Evolutionary conservation across 2,329 filamentous ascomycete genomes (phyloP).

Genomic region (Colletotrichum australisinense): DNA sequence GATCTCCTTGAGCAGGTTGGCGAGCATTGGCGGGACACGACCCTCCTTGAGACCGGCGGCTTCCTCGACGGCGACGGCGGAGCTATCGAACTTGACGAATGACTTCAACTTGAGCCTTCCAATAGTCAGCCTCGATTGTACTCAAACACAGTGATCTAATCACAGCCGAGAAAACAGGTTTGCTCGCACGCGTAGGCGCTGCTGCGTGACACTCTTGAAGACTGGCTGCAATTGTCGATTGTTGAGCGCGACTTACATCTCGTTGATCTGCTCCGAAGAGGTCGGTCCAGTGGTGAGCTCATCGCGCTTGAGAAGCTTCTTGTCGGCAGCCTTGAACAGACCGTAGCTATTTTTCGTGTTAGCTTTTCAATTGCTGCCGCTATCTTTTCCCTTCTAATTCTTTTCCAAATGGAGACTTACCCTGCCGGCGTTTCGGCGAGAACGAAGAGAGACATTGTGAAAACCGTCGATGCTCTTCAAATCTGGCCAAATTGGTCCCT

Average conservation of each 20-base stretch:
- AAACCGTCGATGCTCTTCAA: conserved; percentile 38
- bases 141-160: not conserved
- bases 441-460: conserved; percentile 88
- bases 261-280: conserved; percentile 85
- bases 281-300: conserved; percentile 80
- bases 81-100: conserved; percentile 97
- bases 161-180: not conserved
- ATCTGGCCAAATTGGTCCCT: conserved; percentile 33
- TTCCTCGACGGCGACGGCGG: conserved; percentile 89
- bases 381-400: not conserved
- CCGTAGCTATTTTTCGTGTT: conserved; percentile 77
- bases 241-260: conserved; percentile 72
- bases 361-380: not conserved
- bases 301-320: conserved; percentile 94
- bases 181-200: conserved; percentile 1
- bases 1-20: conserved; percentile 84
- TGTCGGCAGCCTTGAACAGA: conserved; percentile 98
- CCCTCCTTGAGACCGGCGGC: conserved; percentile 85
- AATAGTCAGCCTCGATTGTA: conserved; percentile 25
- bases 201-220: conserved; percentile 8
- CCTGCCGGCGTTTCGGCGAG: conserved; percentile 91
- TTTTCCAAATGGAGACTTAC: conserved; percentile 55
- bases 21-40: conserved; percentile 91
- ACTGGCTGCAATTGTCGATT: conserved; percentile 7
- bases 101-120: conserved; percentile 91